These are phyloP conservation scores for Trichoderma guizhouense DNA, from an alignment of 2,329 filamentous ascomycete species.

Conservation along the genomic window DNA sequence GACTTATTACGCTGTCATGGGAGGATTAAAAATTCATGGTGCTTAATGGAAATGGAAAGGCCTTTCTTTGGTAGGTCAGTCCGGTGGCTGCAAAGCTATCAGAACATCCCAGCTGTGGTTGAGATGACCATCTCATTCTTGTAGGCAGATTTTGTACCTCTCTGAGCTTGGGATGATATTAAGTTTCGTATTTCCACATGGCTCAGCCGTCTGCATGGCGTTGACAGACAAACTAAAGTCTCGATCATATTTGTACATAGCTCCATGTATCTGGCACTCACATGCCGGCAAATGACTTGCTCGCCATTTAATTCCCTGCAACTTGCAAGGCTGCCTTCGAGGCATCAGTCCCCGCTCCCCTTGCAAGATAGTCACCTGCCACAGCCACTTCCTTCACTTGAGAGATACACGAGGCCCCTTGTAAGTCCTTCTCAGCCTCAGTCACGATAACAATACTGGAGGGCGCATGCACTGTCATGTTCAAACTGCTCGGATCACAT, in stretches of 20 bases:
- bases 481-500: not conserved
- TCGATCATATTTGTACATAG: not conserved
- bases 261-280: not conserved
- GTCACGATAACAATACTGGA: not conserved
- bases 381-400: not conserved
- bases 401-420: not conserved
- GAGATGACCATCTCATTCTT: not conserved
- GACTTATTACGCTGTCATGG: constrained; percentile 8
- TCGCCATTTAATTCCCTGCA: not conserved
- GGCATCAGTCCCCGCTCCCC: not conserved
- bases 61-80: not conserved
- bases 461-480: not conserved
- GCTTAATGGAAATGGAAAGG: not conserved
- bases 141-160: not conserved
- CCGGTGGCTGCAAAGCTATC: not conserved
- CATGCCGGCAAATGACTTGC: not conserved
- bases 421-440: not conserved
- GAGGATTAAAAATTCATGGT: not conserved
- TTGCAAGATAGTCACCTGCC: not conserved
- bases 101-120: not conserved
- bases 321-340: not conserved
- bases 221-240: not conserved
- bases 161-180: not conserved
- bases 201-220: not conserved
- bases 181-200: not conserved